Conservation (phyloP, 2,329 filamentous ascomycete species). For the Ascochyta koolunga region DNA sequence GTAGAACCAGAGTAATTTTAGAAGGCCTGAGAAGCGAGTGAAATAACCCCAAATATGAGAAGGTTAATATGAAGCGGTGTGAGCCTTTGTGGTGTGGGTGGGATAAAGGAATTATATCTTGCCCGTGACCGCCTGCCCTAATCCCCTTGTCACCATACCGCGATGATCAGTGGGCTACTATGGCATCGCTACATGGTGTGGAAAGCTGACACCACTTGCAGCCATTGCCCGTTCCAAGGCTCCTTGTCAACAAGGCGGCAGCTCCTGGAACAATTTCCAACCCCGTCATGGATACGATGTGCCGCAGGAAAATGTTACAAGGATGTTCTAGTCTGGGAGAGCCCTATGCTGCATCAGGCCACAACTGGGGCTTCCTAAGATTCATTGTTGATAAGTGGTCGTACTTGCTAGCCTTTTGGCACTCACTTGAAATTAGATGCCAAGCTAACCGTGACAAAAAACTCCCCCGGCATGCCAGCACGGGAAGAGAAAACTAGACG, state of each 20-base stretch:
- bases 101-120: slow-evolving; percentile 24
- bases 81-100: slow-evolving; percentile 16
- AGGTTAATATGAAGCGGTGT: slow-evolving; percentile 11
- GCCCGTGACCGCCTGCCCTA: slow-evolving; percentile 20
- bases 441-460: slow-evolving; percentile 13
- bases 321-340: neutral
- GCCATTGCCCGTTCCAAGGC: slow-evolving; percentile 11
- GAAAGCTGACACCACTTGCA: slow-evolving; percentile 29
- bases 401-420: neutral
- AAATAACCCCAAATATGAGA: slow-evolving; percentile 9
- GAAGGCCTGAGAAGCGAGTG: slow-evolving; percentile 6
- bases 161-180: slow-evolving; percentile 18
- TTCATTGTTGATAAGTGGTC: slow-evolving; percentile 2
- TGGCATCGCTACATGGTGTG: slow-evolving; percentile 18
- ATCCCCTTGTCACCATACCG: slow-evolving; percentile 9
- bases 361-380: neutral
- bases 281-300: slow-evolving; percentile 23
- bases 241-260: slow-evolving; percentile 20
- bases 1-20: neutral
- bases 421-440: neutral
- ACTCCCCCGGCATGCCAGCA: slow-evolving; percentile 11
- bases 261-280: slow-evolving; percentile 12
- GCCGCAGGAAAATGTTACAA: slow-evolving; percentile 5
- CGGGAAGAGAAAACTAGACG: slow-evolving; percentile 18
- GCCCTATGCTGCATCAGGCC: neutral